Evolutionary conservation across 2,329 filamentous ascomycete species (phyloP).

Genomic region (Aspergillus neoniger): DNA sequence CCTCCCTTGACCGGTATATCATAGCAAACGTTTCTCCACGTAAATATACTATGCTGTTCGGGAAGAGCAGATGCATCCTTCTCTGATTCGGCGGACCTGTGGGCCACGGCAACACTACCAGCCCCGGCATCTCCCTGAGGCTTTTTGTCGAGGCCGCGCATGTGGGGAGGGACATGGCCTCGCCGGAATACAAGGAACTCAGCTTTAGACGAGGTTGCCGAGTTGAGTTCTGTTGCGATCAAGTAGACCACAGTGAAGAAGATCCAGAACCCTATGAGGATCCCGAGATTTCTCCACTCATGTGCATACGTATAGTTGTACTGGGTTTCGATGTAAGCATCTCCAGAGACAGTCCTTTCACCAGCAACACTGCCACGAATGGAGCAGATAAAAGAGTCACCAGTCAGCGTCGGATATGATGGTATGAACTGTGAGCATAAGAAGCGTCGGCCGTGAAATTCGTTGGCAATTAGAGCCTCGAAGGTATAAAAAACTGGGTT

Average conservation of each 20-base stretch:
- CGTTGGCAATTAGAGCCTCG: slow-evolving; percentile 59
- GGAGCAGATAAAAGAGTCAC: slow-evolving; percentile 56
- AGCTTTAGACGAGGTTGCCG: slow-evolving; percentile 62
- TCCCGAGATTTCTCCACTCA: slow-evolving; percentile 69
- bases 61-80: slow-evolving; percentile 30
- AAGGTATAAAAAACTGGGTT: slow-evolving; percentile 68
- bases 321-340: slow-evolving; percentile 59
- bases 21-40: slow-evolving; percentile 59
- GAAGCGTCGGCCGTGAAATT: slow-evolving; percentile 61
- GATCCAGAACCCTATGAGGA: slow-evolving; percentile 64
- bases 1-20: slow-evolving; percentile 56
- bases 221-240: slow-evolving; percentile 65
- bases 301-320: slow-evolving; percentile 61
- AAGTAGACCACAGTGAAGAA: slow-evolving; percentile 67
- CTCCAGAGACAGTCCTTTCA: slow-evolving; percentile 58
- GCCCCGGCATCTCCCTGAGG: slow-evolving; percentile 21
- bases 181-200: slow-evolving; percentile 69
- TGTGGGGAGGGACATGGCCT: slow-evolving; percentile 51
- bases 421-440: slow-evolving; percentile 55
- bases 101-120: slow-evolving; percentile 18
- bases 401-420: slow-evolving; percentile 47
- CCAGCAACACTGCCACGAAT: slow-evolving; percentile 59
- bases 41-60: slow-evolving; percentile 45
- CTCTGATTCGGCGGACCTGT: slow-evolving; percentile 16
- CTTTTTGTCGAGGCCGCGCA: slow-evolving; percentile 29